Base-by-base conservation (phyloP, 2,329 filamentous ascomycete species). In the Corynespora cassiicola region DNA sequence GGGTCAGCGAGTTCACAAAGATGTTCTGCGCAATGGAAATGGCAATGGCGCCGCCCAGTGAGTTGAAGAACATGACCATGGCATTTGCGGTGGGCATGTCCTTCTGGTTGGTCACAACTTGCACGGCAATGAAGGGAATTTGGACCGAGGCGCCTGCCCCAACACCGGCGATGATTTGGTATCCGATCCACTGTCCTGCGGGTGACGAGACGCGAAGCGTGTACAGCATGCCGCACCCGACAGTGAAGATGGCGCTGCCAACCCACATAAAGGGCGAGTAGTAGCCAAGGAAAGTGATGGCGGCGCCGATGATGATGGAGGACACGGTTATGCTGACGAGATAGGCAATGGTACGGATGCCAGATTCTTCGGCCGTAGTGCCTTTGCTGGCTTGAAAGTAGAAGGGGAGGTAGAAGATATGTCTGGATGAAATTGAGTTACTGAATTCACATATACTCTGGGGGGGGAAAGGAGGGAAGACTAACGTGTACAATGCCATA, bases 1-100 rank as follows among this genome's bases (percentile, higher is more conserved):
- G 62, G 29, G 81, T 69, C 12, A 88, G 70, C 0, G 77, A 80
- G 54, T 87, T 86, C 47, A 81, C 78, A 69, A 88, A 87, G 29
- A 87, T 75, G 14, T 83, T 81, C 61, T 88, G 82, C 0, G 80
- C 79, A 7, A 86, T 79, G 5, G 80, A 78, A 31, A 88, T 78
- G 50, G 81, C 80, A 16, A 88, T 66, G 2, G 85, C 82, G 3
- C 84, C 84, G 25, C 84, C 84, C 3, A 88, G 73, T 2, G 76
- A 75, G 56, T 87, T 82, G 68, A 81, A 82, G 66, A 88, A 86
- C 45, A 77, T 69, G 18, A 72, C 52, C 22, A 69, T 59, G 1
- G 71, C 68, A 12, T 71, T 73, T 9, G 69, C 73, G 1, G 70
- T 70, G 0, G 73, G 67, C 42, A 75, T 66, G 39, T 76, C 73